Evolutionary conservation across 768 basidiomycete genomes (phyloP).

Genomic region (Collybia sordida): DNA sequence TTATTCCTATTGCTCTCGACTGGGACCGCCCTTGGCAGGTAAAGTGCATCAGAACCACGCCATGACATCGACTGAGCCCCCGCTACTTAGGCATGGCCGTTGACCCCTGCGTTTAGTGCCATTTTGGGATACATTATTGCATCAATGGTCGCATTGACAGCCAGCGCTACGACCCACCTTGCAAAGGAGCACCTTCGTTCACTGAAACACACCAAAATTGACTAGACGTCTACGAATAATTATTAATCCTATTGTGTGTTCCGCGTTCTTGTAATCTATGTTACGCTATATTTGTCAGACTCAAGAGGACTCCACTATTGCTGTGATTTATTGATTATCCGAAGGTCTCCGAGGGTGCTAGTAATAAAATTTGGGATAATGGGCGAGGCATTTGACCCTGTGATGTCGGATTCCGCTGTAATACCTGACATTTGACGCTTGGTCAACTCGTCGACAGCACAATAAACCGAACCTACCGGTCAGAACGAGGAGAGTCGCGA

Average conservation of each 20-base stretch:
- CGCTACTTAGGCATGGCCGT: slow-evolving; percentile 69
- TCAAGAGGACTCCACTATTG: not conserved
- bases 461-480: slow-evolving; percentile 58
- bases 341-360: slow-evolving; percentile 79
- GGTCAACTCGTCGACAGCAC: not conserved
- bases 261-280: not conserved
- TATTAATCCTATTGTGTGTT: not conserved
- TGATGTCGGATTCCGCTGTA: slow-evolving; percentile 70
- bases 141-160: slow-evolving; percentile 51
- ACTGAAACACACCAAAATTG: slow-evolving; percentile 11
- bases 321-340: slow-evolving; percentile 20
- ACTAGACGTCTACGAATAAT: not conserved
- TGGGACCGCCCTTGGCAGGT: slow-evolving; percentile 99
- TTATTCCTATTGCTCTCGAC: slow-evolving; percentile 85
- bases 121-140: slow-evolving; percentile 66
- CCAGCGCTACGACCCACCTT: slow-evolving; percentile 37
- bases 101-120: slow-evolving; percentile 74
- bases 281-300: slow-evolving; percentile 4
- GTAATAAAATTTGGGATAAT: slow-evolving; percentile 84
- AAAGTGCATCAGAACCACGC: slow-evolving; percentile 19
- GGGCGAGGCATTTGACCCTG: slow-evolving; percentile 64
- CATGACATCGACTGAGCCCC: slow-evolving; percentile 1
- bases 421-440: slow-evolving; percentile 53
- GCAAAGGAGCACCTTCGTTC: slow-evolving; percentile 36
- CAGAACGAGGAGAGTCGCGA: slow-evolving; percentile 86